Base-by-base conservation (phyloP, 768 basidiomycete species). In the Collybia nuda region DNA sequence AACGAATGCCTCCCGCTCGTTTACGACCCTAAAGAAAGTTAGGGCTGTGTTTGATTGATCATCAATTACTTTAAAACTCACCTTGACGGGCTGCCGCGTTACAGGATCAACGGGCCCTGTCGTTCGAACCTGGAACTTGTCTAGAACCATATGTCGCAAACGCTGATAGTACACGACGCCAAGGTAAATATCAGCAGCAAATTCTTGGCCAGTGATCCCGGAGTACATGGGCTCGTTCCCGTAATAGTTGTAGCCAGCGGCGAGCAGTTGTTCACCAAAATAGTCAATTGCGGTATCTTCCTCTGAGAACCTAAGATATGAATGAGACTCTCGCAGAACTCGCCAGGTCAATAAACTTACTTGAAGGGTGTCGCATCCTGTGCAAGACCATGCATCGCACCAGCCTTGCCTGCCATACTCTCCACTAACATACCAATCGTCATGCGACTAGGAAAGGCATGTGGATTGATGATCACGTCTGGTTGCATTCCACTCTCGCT, bases 151-250 rank as follows among this genome's bases (percentile, higher is more conserved):
- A 79, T 99, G 97, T 58, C 97, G 87, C 51, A 99, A 78, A 47
- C 97, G 88, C 66, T 99, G 97, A 69, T 99, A 99, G 73, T 98
- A 99, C 50, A 99, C 96, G 35, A 98, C 88, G 17, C 97, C 97
- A 56, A 98, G 82, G 70, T 98, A 99, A 62, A 99, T 99, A 67
- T 99, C 97, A 6, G 97, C 97, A 37, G 90, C 87, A 68, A 99
- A 99, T 71, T 99, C 97, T 69, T 98, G 83, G 14, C 97, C 97
- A 6, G 97, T 98, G 66, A 99, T 97, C 19, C 97, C 97, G 50
- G 96, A 98, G 69, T 99, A 99, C 97, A 99, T 99, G 5, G 97
- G 95, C 67, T 99, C 97, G 71, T 97, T 98, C 12, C 97, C 97
- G 65, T 96, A 91, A 69, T 98, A 99, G 69, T 98, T 98, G 77